phyloP scores from a whole-genome alignment of 805 yeast species.

The Lachancea dasiensis region DNA sequence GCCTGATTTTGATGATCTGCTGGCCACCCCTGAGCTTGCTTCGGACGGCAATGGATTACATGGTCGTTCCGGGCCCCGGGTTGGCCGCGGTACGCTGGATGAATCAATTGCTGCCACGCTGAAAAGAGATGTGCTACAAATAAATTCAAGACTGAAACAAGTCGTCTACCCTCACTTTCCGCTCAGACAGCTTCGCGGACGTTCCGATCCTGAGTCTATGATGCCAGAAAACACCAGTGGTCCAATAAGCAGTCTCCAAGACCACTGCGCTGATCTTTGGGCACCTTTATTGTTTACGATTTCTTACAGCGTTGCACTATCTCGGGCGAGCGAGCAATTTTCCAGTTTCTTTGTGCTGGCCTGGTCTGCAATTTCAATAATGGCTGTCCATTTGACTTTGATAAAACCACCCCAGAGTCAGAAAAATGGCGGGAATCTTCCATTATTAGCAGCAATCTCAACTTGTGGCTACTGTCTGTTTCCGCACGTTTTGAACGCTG shows the following conservation, averaged over 20 bases:
- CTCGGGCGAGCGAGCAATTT: constrained; percentile 25
- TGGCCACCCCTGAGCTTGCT: background rate
- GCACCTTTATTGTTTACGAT: constrained; percentile 32
- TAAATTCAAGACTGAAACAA: constrained; percentile 27
- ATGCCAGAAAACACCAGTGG: background rate
- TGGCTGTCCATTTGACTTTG: constrained; percentile 30
- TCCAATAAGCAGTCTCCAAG: background rate
- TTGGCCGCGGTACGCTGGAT: constrained; percentile 30
- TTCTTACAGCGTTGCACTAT: constrained; percentile 27
- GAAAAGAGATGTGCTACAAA: constrained; percentile 28
- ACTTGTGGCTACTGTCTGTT: constrained; percentile 32
- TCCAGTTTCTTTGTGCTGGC: constrained; percentile 29
- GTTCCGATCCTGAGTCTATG: background rate
- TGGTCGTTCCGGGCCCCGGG: background rate
- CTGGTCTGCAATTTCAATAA: constrained; percentile 25
- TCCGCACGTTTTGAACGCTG: constrained; percentile 28
- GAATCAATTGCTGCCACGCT: constrained; percentile 27
- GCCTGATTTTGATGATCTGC: constrained; percentile 25
- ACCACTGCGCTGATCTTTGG: constrained; percentile 28
- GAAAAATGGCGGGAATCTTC: constrained; percentile 14
- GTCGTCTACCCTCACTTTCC: constrained; percentile 33
- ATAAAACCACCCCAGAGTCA: constrained; percentile 22
- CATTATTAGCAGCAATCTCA: constrained; percentile 30
- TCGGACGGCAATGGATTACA: background rate
- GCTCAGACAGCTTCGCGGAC: background rate